Conservation (phyloP, 148 eudicot genomes). For the Nepenthes gracilis region DNA sequence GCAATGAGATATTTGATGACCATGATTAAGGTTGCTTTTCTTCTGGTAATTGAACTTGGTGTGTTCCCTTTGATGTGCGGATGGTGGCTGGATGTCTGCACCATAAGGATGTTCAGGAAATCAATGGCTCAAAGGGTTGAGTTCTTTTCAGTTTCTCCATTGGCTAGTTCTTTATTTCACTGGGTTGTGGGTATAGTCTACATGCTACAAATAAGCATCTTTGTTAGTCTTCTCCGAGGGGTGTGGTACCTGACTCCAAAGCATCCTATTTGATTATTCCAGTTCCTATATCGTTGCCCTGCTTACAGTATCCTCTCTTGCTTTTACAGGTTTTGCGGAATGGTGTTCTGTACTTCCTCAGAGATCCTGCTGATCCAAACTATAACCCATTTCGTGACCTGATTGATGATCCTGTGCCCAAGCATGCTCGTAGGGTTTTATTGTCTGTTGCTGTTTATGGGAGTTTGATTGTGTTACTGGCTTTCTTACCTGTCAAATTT, state of each 20-base stretch:
- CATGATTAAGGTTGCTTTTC: slow-evolving; percentile 96
- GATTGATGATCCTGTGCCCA: slow-evolving; percentile 95
- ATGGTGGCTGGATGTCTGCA: slow-evolving; percentile 98
- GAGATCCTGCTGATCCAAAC: slow-evolving; percentile 98
- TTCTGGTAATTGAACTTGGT: slow-evolving; percentile 89
- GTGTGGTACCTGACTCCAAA: slow-evolving; percentile 19
- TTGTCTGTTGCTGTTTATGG: slow-evolving; percentile 91
- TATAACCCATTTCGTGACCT: slow-evolving; percentile 94
- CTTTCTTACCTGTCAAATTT: slow-evolving; percentile 86
- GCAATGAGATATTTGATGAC: slow-evolving; percentile 91
- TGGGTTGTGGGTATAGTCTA: slow-evolving; percentile 95
- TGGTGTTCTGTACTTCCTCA: slow-evolving; percentile 93
- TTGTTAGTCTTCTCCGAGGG: slow-evolving; percentile 98
- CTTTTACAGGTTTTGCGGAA: slow-evolving; percentile 66
- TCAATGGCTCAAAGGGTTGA: slow-evolving; percentile 78
- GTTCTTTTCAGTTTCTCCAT: slow-evolving; percentile 75
- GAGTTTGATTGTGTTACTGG: slow-evolving; percentile 87
- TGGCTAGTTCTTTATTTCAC: slow-evolving; percentile 88
- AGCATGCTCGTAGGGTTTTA: slow-evolving; percentile 91
- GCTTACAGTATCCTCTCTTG: slow-evolving; percentile 6
- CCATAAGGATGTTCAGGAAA: slow-evolving; percentile 88
- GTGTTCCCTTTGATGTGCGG: slow-evolving; percentile 97
- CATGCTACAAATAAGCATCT: slow-evolving; percentile 91
- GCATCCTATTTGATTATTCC: not conserved
- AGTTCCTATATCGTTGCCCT: not conserved